Evolutionary conservation across 1,284 basidiomycete genomes (phyloP).

Genomic region (Tilletiopsis washingtonensis): DNA sequence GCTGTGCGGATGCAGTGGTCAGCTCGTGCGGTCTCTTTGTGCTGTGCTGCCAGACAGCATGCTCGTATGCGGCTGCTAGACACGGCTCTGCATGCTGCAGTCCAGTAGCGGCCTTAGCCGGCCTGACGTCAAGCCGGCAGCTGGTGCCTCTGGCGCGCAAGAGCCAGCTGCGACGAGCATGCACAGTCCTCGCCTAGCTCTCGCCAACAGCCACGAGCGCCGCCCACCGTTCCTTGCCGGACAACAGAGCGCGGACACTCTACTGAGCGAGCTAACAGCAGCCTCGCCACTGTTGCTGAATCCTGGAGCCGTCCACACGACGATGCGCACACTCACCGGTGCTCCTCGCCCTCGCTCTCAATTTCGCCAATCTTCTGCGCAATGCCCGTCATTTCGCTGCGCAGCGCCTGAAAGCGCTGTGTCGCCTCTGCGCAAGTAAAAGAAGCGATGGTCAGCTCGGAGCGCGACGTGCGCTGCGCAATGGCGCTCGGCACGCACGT

Average conservation of each 20-base stretch:
- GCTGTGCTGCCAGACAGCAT: too few species aligned
- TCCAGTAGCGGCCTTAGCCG: neutral
- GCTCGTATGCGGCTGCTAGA: neutral
- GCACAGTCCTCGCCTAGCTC: too few species aligned
- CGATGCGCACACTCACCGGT: conserved; percentile 22
- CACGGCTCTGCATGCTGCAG: neutral
- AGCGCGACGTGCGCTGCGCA: too few species aligned
- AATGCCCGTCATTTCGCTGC: conserved; percentile 40
- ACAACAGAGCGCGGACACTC: too few species aligned
- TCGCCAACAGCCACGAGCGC: neutral
- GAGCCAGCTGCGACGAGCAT: neutral
- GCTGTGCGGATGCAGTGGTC: conserved; percentile 50
- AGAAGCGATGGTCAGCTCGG: too few species aligned
- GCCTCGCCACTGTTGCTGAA: neutral
- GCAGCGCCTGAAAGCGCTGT: conserved; percentile 25
- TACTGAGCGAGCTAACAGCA: neutral
- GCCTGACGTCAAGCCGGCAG: neutral
- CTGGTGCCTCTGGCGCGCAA: neutral
- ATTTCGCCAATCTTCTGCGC: conserved; percentile 45
- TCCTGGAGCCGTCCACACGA: neutral
- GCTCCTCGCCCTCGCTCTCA: conserved; percentile 44
- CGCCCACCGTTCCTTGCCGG: neutral
- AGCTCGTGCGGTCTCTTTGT: neutral
- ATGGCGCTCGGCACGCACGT: too few species aligned
- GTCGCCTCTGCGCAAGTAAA: conserved; percentile 34